Conservation (phyloP, 2,329 filamentous ascomycete genomes). For the Phaeosphaeria sp. region DNA sequence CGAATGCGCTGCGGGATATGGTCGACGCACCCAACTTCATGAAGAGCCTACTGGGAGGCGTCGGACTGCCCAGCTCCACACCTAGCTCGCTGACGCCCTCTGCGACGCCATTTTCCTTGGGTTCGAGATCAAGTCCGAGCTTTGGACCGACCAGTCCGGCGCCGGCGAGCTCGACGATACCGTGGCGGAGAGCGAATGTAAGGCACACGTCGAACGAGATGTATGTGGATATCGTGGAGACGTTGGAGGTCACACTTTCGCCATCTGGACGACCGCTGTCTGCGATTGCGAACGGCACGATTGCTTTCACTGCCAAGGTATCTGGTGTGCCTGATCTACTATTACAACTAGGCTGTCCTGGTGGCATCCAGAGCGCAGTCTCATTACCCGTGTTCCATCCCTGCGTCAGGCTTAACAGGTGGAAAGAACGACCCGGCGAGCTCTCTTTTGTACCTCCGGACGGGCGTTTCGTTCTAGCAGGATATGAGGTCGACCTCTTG, state of each 20-base stretch:
- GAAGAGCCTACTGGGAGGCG: slow-evolving; percentile 85
- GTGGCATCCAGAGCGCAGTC: slow-evolving; percentile 74
- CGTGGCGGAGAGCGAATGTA: slow-evolving; percentile 91
- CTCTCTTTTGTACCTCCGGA: slow-evolving; percentile 97
- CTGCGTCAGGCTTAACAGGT: slow-evolving; percentile 87
- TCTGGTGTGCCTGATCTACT: slow-evolving; percentile 93
- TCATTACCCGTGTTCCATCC: slow-evolving; percentile 95
- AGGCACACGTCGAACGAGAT: slow-evolving; percentile 96
- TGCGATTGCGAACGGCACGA: slow-evolving; percentile 87
- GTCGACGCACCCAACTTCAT: slow-evolving; percentile 92
- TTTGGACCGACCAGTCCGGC: slow-evolving; percentile 29
- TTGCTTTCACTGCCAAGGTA: slow-evolving; percentile 94
- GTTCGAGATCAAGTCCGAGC: slow-evolving; percentile 30
- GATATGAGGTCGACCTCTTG: slow-evolving; percentile 91
- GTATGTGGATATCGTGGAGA: slow-evolving; percentile 95
- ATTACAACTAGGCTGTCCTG: slow-evolving; percentile 76
- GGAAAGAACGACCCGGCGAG: slow-evolving; percentile 87
- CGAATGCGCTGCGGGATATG: slow-evolving; percentile 87
- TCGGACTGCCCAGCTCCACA: slow-evolving; percentile 72
- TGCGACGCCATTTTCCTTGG: slow-evolving; percentile 38
- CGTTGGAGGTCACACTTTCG: slow-evolving; percentile 83
- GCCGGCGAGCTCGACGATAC: slow-evolving; percentile 64
- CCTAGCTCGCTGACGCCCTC: slow-evolving; percentile 39
- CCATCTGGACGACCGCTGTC: slow-evolving; percentile 87
- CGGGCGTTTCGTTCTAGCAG: slow-evolving; percentile 89